Conservation (phyloP, 805 yeast genomes). For the Suhomyces pyralidae region DNA sequence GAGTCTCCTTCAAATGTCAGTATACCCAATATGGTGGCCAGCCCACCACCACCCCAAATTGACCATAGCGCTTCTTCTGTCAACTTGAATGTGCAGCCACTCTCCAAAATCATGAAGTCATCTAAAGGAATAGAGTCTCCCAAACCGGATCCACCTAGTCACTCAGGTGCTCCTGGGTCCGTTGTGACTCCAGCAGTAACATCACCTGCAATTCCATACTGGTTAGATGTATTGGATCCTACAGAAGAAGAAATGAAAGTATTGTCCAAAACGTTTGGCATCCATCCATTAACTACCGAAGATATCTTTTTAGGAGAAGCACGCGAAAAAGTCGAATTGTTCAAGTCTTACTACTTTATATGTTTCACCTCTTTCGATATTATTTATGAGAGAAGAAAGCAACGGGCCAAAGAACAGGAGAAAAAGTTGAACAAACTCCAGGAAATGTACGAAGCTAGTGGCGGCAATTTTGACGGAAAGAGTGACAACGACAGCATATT, state of each 20-base stretch:
- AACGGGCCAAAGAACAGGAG: slow-evolving; percentile 47
- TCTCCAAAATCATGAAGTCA: slow-evolving; percentile 1
- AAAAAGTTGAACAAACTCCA: slow-evolving; percentile 35
- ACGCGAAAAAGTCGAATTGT: slow-evolving; percentile 91
- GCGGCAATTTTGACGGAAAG: slow-evolving; percentile 12
- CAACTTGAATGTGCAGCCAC: not conserved
- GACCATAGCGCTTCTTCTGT: not conserved
- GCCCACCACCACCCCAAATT: slow-evolving; percentile 2
- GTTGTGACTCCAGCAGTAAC: slow-evolving; percentile 6
- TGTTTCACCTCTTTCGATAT: slow-evolving; percentile 70
- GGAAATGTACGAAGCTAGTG: slow-evolving; percentile 28
- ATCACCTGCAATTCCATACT: slow-evolving; percentile 38
- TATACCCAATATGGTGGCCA: slow-evolving; percentile 1
- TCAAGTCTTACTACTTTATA: slow-evolving; percentile 85
- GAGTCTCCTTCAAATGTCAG: slow-evolving; percentile 10
- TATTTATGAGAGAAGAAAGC: slow-evolving; percentile 64
- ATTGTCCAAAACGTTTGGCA: slow-evolving; percentile 83
- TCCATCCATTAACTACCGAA: slow-evolving; percentile 94
- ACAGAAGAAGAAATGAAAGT: slow-evolving; percentile 97
- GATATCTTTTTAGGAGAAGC: slow-evolving; percentile 92
- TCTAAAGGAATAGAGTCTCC: slow-evolving; percentile 4
- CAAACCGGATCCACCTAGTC: slow-evolving; percentile 1
- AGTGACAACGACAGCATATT: slow-evolving; percentile 17
- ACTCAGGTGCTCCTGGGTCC: slow-evolving; percentile 9
- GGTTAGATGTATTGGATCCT: slow-evolving; percentile 92